Evolutionary conservation across 768 basidiomycete species (phyloP), one percentile per base, ranked within the genome.

Genomic region (Cystofilobasidium bisporidii): DNA sequence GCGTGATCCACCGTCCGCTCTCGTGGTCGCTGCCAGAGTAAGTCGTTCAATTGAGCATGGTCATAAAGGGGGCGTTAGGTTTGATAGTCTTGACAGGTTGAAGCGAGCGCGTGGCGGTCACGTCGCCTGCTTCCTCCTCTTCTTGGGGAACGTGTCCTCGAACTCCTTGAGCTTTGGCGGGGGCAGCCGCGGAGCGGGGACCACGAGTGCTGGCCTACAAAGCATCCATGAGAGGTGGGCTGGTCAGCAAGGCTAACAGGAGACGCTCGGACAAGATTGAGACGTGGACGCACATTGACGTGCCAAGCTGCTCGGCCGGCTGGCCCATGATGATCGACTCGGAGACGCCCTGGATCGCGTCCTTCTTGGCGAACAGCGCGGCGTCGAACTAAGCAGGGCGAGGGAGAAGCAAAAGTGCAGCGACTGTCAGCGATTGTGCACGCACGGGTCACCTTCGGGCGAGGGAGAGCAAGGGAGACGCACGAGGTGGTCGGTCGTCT

Each of bases 241-340:
- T 28, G 20, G 60, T 41, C 61, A 55, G 24, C 30, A 14, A 24
- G 18, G 43, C 8, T 20, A 24, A 3, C 10, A 18, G 30, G 22
- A 40, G 17, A 43, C 24, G 14, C n/a, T 28, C 38, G 47, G 10
- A 11, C 2, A 30, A 47, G 45, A 22, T 3, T 17, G 45, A 14
- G 26, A 33, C 28, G n/a, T n/a, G 18, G n/a, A 61, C 66, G 30
- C 26, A 93, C 91, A 97, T 87, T 0, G 91, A 93, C 12, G 93
- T 97, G 32, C 93, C 93, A 73, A 91, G 93, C 73, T 85, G 88
- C 8, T 91, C 87, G 0, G 93, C 92, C 43, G 93, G 86, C 73
- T 94, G 96, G 38, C 93, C 93, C 91, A 99, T 93, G 77, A 99
- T 98, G 76, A 99, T 99, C 76, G 94, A 97, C 77, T 99, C 96